These are phyloP conservation scores for Vachellia collinsii DNA, from an alignment of 306 rosid species.

Conservation along the genomic window DNA sequence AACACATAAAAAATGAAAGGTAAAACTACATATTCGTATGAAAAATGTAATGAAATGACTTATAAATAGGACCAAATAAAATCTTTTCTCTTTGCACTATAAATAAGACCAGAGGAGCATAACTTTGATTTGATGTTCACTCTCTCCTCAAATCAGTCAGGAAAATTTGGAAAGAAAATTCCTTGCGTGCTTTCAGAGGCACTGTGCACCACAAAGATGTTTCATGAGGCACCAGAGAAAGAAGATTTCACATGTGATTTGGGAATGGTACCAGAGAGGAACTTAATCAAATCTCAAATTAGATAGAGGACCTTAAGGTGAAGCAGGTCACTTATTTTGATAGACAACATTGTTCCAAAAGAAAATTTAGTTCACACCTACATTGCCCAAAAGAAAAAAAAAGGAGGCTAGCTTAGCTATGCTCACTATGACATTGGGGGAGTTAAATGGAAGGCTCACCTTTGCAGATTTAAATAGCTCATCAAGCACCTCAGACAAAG, in stretches of 20 bases:
- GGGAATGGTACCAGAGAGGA: background rate
- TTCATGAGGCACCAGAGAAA: background rate
- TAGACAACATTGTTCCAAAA: background rate
- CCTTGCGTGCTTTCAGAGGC: background rate
- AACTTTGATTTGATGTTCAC: background rate
- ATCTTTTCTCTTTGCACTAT: too few relatives aligned
- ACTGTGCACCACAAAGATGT: background rate
- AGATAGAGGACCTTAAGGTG: background rate
- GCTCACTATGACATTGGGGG: background rate
- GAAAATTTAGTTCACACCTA: background rate
- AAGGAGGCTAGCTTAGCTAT: background rate
- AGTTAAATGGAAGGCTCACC: conserved; percentile 49
- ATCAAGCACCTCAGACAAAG: conserved; percentile 85
- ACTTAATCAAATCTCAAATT: background rate
- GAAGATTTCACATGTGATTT: background rate
- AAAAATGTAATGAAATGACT: too few relatives aligned
- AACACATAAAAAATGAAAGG: too few relatives aligned
- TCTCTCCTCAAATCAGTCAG: background rate
- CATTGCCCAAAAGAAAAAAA: background rate
- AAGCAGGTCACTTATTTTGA: background rate
- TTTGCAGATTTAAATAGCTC: conserved; percentile 84
- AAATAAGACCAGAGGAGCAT: too few relatives aligned
- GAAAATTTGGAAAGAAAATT: background rate
- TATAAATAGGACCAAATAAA: too few relatives aligned
- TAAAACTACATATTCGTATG: too few relatives aligned